phyloP scores from a whole-genome alignment of 768 basidiomycete genomes.

The Coprinopsis strossmayeri region DNA sequence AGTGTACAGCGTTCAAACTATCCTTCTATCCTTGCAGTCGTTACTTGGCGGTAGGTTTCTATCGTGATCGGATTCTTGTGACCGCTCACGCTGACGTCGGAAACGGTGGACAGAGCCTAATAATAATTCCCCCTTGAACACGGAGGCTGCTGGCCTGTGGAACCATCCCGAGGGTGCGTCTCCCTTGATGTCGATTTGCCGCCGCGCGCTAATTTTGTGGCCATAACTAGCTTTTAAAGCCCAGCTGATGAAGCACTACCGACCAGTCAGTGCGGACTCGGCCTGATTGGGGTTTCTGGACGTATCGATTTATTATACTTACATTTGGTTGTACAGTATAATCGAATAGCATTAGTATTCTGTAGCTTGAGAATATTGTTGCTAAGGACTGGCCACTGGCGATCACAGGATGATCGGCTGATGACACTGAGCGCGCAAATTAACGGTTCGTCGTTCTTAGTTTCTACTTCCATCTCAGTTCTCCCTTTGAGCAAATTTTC shows the following conservation, averaged over 20 bases:
- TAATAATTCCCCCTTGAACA: constrained; percentile 85
- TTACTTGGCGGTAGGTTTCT: constrained; percentile 81
- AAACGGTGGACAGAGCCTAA: constrained; percentile 62
- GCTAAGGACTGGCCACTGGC: no score
- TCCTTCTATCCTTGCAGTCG: constrained; percentile 82
- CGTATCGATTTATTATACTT: not conserved
- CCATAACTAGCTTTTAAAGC: constrained; percentile 53
- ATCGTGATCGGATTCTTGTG: no score
- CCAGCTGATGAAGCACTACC: constrained; percentile 70
- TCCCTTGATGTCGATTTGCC: not conserved
- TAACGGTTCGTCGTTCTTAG: no score
- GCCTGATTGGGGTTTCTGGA: constrained; percentile 13
- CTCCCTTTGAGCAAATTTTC: no score
- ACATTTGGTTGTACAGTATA: not conserved
- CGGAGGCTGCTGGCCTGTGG: constrained; percentile 84
- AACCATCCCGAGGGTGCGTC: constrained; percentile 54
- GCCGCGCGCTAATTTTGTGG: not conserved
- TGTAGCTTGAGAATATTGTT: not conserved
- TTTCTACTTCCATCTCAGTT: no score
- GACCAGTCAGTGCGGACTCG: constrained; percentile 37
- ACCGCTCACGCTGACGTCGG: constrained; percentile 4
- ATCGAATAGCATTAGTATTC: not conserved
- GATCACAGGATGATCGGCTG: no score
- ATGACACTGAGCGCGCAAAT: no score
- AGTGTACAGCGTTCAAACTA: constrained; percentile 87